phyloP scores from a whole-genome alignment of 2,329 filamentous ascomycete genomes.

The Thielaviopsis populi region DNA sequence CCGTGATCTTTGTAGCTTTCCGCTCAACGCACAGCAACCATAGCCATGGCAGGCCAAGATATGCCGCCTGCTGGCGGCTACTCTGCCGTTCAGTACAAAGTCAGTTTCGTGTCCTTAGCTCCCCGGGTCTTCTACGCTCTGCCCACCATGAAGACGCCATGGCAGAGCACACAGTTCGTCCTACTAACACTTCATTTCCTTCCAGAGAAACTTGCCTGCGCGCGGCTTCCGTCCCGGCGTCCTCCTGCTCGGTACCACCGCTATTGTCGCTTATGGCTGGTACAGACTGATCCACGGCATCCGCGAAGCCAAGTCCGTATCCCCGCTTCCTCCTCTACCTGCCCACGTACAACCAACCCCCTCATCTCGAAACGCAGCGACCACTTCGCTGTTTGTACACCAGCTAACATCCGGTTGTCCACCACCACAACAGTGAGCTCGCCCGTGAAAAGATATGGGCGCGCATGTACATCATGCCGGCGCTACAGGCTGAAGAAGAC shows the following conservation, averaged over 20 bases:
- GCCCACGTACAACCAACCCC: not conserved
- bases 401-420: constrained; percentile 10
- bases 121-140: not conserved
- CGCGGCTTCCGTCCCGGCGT: constrained; percentile 75
- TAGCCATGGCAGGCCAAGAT: constrained; percentile 47
- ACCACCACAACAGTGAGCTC: constrained; percentile 54
- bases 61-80: constrained; percentile 94
- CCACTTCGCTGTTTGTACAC: not conserved
- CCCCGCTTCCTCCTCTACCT: not conserved
- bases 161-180: not conserved
- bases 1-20: not conserved
- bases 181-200: not conserved
- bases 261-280: constrained; percentile 79
- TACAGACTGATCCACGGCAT: constrained; percentile 72
- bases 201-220: constrained; percentile 76
- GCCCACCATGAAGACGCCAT: not conserved
- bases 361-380: not conserved
- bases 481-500: constrained; percentile 93
- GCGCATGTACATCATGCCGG: constrained; percentile 82
- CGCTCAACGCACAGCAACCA: not conserved
- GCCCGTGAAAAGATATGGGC: constrained; percentile 97
- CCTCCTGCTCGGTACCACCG: constrained; percentile 61
- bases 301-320: constrained; percentile 73
- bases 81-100: constrained; percentile 92
- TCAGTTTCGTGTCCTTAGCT: constrained; percentile 32